Base-by-base conservation (phyloP, 805 yeast species). In the Wickerhamomyces mucosus region DNA sequence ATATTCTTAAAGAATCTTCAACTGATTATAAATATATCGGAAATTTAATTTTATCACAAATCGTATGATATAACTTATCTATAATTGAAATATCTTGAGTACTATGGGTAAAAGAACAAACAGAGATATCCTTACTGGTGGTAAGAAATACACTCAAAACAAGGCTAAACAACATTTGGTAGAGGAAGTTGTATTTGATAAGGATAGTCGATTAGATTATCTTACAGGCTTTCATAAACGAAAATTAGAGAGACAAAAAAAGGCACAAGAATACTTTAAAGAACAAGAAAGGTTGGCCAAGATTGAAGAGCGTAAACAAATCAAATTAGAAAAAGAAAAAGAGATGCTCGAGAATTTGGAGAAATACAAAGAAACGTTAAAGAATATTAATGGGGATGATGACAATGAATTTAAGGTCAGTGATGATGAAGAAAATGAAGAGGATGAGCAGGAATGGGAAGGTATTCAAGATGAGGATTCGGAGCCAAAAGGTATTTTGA, bases 151-250 rank as follows among this genome's bases (percentile, higher is more conserved):
- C 55, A 77, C 78, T 13, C 72, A 72, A 32, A 79, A 77, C 42
- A 78, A 75, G 50, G 65, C 67, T 21, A 73, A 72, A 51, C 69
- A 73, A 51, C 72, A 69, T 50, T 68, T 85, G 24, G 86, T 83
- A 3, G 88, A 73, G 18, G 96, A 85, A 53, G 94, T 92, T 18
- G 74, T 71, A 2, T 92, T 86, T 53, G 92, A 92, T 56, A 72
- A 75, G 40, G 81, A 69, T 14, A 69, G 80, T n/a, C 62, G 96
- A 52, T 59, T 66, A 19, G 95, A 89, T 38, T 89, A 76, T 54
- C 61, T 89, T 43, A 89, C 96, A 3, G 98, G 98, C 25, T 89
- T 89, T 56, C 97, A 92, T 56, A 89, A 89, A 59, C 72, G 98
- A 50, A 89, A 89, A 53, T 53, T 89, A 13, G 82, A 82, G 49